A percentile compares a stretch with the other conserved stretches of the same genome.
phyloP scores from a whole-genome alignment of 1,284 basidiomycete species.

The Vanrija sp. region DNA sequence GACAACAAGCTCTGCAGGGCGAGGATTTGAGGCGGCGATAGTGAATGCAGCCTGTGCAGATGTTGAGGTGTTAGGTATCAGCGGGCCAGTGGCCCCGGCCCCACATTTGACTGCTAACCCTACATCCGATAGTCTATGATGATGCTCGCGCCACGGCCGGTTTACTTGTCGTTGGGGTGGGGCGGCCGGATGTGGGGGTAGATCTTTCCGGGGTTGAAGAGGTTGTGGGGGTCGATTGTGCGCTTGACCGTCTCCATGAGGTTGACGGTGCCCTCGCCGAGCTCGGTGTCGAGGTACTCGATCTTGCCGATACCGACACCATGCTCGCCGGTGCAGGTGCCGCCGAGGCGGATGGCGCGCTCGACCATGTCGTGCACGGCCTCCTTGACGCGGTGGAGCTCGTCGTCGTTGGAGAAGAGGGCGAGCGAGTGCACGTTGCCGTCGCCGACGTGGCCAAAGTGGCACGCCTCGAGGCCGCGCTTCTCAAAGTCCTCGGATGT shows the following conservation, averaged over 20 bases:
- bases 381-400: conserved; percentile 45
- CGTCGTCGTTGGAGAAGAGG: conserved; percentile 36
- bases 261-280: conserved; percentile 70
- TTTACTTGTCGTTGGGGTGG: background rate
- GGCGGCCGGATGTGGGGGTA: conserved; percentile 42
- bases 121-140: too few species aligned
- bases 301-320: conserved; percentile 77
- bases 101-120: too few species aligned
- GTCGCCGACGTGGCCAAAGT: conserved; percentile 70
- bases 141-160: too few species aligned
- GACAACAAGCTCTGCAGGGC: too few species aligned
- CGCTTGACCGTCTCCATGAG: conserved; percentile 75
- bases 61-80: too few species aligned
- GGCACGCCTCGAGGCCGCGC: conserved; percentile 57
- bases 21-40: too few species aligned
- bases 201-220: conserved; percentile 75
- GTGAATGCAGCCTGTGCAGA: too few species aligned
- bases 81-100: too few species aligned
- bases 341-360: conserved; percentile 51
- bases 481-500: conserved; percentile 67
- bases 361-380: conserved; percentile 53
- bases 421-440: conserved; percentile 55
- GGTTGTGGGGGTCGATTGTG: conserved; percentile 64
- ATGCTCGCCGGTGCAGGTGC: conserved; percentile 67
- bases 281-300: conserved; percentile 60